Evolutionary conservation across 1,284 basidiomycete species (phyloP).

Genomic region (Ustilago crameri): DNA sequence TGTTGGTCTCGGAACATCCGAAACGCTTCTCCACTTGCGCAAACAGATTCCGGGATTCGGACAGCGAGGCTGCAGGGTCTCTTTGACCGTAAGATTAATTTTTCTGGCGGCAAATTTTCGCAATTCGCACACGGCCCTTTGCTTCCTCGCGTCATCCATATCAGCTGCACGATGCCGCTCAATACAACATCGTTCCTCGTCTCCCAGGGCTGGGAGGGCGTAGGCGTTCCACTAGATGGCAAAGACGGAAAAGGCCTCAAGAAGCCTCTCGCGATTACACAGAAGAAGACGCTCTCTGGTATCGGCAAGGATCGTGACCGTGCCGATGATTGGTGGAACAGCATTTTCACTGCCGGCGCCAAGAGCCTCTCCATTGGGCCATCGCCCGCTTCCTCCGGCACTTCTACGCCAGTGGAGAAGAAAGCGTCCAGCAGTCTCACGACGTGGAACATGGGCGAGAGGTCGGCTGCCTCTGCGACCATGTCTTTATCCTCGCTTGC

Average conservation of each 20-base stretch:
- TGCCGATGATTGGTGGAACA: conserved; percentile 68
- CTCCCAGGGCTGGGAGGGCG: conserved; percentile 63
- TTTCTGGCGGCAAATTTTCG: conserved; percentile 8
- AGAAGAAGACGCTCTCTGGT: conserved; percentile 62
- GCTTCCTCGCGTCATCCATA: background rate
- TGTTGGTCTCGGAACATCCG: conserved; percentile 12
- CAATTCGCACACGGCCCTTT: background rate
- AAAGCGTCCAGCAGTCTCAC: conserved; percentile 8
- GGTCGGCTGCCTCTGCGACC: conserved; percentile 18
- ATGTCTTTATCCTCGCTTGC: conserved; percentile 59
- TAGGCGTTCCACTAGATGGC: conserved; percentile 64
- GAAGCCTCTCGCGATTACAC: conserved; percentile 64
- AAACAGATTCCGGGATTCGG: conserved; percentile 13
- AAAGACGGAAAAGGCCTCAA: conserved; percentile 62
- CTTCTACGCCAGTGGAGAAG: conserved; percentile 15
- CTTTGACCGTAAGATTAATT: background rate
- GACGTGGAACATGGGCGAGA: conserved; percentile 32
- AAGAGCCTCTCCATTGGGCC: conserved; percentile 53
- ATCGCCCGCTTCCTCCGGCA: conserved; percentile 21
- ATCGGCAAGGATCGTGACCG: conserved; percentile 65
- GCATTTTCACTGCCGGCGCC: conserved; percentile 63
- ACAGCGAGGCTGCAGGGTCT: background rate
- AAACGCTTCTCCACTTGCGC: conserved; percentile 1
- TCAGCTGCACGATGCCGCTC: conserved; percentile 53
- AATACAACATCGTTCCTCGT: conserved; percentile 58